A percentile compares a stretch with the other conserved stretches of the same genome.
Conservation (phyloP, 2,329 filamentous ascomycete genomes). For the Aspergillus fijiensis region DNA sequence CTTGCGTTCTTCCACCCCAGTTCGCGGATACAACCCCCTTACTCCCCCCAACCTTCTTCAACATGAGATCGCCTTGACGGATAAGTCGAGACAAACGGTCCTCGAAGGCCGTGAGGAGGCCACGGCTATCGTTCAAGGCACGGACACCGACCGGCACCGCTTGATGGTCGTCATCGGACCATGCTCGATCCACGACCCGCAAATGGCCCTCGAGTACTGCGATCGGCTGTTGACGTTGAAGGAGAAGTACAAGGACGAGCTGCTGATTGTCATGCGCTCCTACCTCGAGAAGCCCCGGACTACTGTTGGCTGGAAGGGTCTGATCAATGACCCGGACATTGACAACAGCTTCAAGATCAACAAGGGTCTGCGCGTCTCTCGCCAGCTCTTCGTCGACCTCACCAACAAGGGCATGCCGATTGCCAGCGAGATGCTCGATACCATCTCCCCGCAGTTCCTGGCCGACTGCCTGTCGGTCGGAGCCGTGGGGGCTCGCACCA, state of each 20-base stretch:
- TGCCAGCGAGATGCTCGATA: constrained; percentile 96
- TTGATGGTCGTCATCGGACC: constrained; percentile 84
- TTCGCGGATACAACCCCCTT: constrained; percentile 88
- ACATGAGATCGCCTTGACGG: constrained; percentile 70
- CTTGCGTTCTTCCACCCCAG: constrained; percentile 42
- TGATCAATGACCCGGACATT: constrained; percentile 98
- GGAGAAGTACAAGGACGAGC: constrained; percentile 82
- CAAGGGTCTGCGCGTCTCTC: constrained; percentile 83
- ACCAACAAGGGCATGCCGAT: constrained; percentile 92
- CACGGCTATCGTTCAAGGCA: constrained; percentile 61
- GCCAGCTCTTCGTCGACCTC: constrained; percentile 90
- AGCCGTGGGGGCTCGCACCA: constrained; percentile 92
- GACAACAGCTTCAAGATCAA: constrained; percentile 99
- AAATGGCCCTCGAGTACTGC: constrained; percentile 90
- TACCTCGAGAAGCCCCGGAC: constrained; percentile 99
- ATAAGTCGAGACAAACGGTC: constrained; percentile 52
- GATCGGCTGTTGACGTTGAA: constrained; percentile 76
- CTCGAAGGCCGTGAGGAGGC: constrained; percentile 60
- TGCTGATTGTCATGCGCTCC: constrained; percentile 94
- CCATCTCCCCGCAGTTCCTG: constrained; percentile 94
- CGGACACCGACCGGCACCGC: constrained; percentile 54
- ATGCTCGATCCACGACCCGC: constrained; percentile 95
- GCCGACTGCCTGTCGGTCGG: constrained; percentile 89
- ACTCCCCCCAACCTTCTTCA: constrained; percentile 93
- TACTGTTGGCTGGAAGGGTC: constrained; percentile 96